Percentiles rank a stretch among this genome's conserved stretches.
These are phyloP conservation scores for Annulohypoxylon moriforme DNA, from an alignment of 495 filamentous ascomycete genomes.

Conservation along the genomic window DNA sequence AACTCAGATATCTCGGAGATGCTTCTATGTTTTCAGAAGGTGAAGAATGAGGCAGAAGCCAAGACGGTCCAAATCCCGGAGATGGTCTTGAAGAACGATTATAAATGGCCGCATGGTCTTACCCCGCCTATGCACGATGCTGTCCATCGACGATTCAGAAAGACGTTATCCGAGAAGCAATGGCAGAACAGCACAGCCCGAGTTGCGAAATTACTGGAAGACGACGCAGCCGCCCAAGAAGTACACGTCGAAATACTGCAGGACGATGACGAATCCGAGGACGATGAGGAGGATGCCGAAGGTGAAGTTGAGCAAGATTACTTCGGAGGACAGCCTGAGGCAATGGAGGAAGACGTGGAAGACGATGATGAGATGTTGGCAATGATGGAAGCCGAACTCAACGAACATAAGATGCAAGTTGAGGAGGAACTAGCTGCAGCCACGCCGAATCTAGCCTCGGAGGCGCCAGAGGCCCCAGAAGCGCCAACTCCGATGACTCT, in stretches of 20 bases:
- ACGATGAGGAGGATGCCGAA: constrained; percentile 68
- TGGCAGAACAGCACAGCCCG: constrained; percentile 89
- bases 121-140: constrained; percentile 92
- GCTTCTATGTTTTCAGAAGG: constrained; percentile 80
- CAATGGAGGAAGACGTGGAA: constrained; percentile 35
- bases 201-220: constrained; percentile 78
- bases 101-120: constrained; percentile 90
- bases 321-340: constrained; percentile 45
- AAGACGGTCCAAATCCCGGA: constrained; percentile 71
- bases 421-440: constrained; percentile 40
- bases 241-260: constrained; percentile 63
- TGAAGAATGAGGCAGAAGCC: constrained; percentile 79
- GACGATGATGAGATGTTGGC: constrained; percentile 55
- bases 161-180: constrained; percentile 80
- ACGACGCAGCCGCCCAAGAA: constrained; percentile 65
- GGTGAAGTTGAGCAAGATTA: constrained; percentile 63
- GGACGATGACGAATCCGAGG: constrained; percentile 56
- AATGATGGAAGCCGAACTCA: constrained; percentile 54
- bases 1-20: constrained; percentile 95
- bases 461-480: constrained; percentile 43
- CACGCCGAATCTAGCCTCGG: constrained; percentile 50
- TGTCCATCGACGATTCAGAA: constrained; percentile 85
- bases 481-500: constrained; percentile 54
- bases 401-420: constrained; percentile 49
- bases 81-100: constrained; percentile 70